A percentile compares a stretch with the other conserved stretches of the same genome.
Evolutionary conservation across 805 yeast genomes (phyloP).

Genomic region (Sporopachydermia lactativora): DNA sequence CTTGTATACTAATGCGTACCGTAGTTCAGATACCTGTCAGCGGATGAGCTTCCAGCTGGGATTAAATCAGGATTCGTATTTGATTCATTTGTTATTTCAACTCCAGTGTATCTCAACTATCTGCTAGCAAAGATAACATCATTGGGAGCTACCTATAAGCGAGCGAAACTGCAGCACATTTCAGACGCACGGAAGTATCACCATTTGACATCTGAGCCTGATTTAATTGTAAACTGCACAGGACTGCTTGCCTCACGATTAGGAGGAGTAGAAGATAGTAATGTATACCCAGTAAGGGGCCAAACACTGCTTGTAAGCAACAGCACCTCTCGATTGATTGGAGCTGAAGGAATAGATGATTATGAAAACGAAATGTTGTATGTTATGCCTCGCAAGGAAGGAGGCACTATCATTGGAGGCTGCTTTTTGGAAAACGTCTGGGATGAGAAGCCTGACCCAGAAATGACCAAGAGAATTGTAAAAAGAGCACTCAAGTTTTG

Average conservation of each 20-base stretch:
- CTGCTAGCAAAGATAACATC: constrained; percentile 28
- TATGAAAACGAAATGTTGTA: constrained; percentile 34
- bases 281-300: constrained; percentile 41
- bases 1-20: no score
- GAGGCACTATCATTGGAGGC: constrained; percentile 61
- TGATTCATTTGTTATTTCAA: constrained; percentile 42
- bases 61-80: constrained; percentile 19
- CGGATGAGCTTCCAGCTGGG: constrained; percentile 25
- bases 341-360: constrained; percentile 16
- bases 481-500: constrained; percentile 28
- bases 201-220: constrained; percentile 25
- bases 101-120: constrained; percentile 37
- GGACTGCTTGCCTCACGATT: constrained; percentile 35
- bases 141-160: constrained; percentile 30
- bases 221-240: constrained; percentile 41
- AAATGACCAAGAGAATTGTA: constrained; percentile 32
- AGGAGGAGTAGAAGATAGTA: constrained; percentile 30
- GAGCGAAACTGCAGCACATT: constrained; percentile 25
- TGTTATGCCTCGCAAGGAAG: constrained; percentile 58
- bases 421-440: constrained; percentile 15
- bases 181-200: constrained; percentile 31
- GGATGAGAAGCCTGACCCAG: constrained; percentile 25
- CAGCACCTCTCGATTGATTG: constrained; percentile 14
- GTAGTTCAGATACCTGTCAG: constrained; percentile 19
- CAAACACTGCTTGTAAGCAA: constrained; percentile 42